A percentile compares a stretch with the other conserved stretches of the same genome.
Conservation (phyloP, 1,284 basidiomycete species). For the Leccinum subrobustum region DNA sequence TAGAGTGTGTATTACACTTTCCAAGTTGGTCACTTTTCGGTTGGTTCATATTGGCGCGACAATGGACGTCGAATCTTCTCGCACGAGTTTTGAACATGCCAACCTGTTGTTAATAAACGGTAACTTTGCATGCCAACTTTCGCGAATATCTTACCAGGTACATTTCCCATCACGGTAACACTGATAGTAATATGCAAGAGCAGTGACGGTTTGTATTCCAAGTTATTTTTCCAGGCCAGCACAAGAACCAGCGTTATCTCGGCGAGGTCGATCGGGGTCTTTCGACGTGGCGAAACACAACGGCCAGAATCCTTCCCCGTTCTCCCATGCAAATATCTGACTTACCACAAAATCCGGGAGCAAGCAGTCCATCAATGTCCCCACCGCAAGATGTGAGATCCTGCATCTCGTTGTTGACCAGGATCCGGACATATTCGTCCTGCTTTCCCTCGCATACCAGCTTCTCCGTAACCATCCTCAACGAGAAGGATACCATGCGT, state of each 20-base stretch:
- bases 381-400: not conserved
- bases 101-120: no score
- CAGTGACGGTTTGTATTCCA: not conserved
- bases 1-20: not conserved
- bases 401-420: not conserved
- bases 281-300: not conserved
- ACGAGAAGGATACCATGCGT: not conserved
- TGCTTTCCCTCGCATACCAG: not conserved
- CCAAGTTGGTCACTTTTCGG: not conserved
- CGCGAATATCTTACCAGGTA: not conserved
- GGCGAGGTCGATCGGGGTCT: not conserved
- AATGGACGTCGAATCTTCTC: not conserved
- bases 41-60: not conserved
- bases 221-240: not conserved
- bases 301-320: not conserved
- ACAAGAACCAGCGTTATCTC: not conserved
- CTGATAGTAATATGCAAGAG: no score
- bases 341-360: not conserved
- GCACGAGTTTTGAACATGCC: not conserved
- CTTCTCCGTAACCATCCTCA: not conserved
- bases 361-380: not conserved
- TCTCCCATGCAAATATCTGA: not conserved
- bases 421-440: not conserved
- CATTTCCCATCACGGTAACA: not conserved
- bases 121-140: not conserved